Conservation (phyloP, 2,329 filamentous ascomycete species). For the Fusarium neocosmosporiellum region DNA sequence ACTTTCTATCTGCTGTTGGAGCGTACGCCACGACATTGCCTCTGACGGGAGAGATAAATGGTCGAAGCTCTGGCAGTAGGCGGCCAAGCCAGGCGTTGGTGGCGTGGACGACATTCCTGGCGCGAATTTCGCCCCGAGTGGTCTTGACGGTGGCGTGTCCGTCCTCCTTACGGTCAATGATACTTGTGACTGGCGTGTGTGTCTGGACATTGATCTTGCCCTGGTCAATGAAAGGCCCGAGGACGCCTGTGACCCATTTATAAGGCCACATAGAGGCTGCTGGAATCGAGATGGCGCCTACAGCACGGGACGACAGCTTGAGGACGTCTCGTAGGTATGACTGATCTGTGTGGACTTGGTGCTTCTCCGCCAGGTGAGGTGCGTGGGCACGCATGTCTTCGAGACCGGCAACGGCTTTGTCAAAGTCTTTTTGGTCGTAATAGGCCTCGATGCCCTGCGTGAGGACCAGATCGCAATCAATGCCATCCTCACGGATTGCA, state of each 20-base stretch:
- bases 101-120: not conserved
- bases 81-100: not conserved
- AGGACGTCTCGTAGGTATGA: conserved; percentile 12
- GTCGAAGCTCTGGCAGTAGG: not conserved
- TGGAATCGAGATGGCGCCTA: not conserved
- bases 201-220: not conserved
- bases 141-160: not conserved
- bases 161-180: not conserved
- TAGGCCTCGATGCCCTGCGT: conserved; percentile 19
- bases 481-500: conserved; percentile 28
- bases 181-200: not conserved
- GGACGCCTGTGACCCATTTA: not conserved
- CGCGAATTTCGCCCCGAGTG: not conserved
- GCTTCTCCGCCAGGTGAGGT: conserved; percentile 24
- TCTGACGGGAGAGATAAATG: not conserved
- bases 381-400: conserved; percentile 32
- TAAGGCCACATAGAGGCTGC: not conserved
- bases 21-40: not conserved
- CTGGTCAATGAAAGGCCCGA: not conserved
- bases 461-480: conserved; percentile 32
- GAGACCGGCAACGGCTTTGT: conserved; percentile 23
- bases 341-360: conserved; percentile 27
- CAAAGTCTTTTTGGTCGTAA: conserved; percentile 16
- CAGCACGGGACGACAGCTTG: conserved; percentile 13
- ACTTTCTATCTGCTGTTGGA: not conserved